These are phyloP conservation scores for Mycena rosella DNA, from an alignment of 768 basidiomycete species.

Conservation along the genomic window DNA sequence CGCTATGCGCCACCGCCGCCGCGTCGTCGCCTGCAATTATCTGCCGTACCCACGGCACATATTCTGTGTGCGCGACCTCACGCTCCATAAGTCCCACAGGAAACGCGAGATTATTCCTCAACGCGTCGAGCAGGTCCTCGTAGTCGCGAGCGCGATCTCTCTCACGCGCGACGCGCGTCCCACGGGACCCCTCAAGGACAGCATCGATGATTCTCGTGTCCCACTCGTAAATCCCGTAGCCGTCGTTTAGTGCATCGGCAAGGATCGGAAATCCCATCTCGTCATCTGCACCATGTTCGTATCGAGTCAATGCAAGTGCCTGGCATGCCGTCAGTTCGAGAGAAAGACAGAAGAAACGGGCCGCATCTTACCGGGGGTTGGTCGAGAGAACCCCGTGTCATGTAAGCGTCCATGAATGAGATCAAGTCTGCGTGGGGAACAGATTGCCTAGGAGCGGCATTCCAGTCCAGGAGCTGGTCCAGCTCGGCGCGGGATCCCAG, in stretches of 20 bases:
- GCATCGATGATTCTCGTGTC: conserved; percentile 63
- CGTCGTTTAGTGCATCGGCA: conserved; percentile 42
- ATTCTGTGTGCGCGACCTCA: conserved; percentile 69
- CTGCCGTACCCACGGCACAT: conserved; percentile 73
- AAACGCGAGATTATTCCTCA: conserved; percentile 62
- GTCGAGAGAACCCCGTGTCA: conserved; percentile 53
- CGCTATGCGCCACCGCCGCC: conserved; percentile 48
- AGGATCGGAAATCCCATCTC: conserved; percentile 66
- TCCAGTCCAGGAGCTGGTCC: conserved; percentile 40
- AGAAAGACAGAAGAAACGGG: conserved; percentile 3
- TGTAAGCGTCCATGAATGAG: conserved; percentile 69
- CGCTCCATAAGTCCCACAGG: conserved; percentile 58
- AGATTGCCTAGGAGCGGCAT: conserved; percentile 21
- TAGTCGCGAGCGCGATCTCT: conserved; percentile 58
- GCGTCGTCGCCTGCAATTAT: conserved; percentile 79
- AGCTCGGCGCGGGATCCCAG: conserved; percentile 5
- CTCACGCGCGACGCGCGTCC: conserved; percentile 49
- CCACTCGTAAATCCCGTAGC: conserved; percentile 53
- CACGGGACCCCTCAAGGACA: conserved; percentile 64
- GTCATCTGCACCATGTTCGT: conserved; percentile 61
- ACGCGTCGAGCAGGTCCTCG: conserved; percentile 57
- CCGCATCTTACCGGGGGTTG: conserved; percentile 55
- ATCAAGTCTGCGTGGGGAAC: conserved; percentile 54
- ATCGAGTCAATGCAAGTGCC: conserved; percentile 50
- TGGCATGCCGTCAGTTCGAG: conserved; percentile 33